Evolutionary conservation across 805 yeast species (phyloP), one percentile per base, ranked within the genome.

Genomic region (Yarrowia hollandica): DNA sequence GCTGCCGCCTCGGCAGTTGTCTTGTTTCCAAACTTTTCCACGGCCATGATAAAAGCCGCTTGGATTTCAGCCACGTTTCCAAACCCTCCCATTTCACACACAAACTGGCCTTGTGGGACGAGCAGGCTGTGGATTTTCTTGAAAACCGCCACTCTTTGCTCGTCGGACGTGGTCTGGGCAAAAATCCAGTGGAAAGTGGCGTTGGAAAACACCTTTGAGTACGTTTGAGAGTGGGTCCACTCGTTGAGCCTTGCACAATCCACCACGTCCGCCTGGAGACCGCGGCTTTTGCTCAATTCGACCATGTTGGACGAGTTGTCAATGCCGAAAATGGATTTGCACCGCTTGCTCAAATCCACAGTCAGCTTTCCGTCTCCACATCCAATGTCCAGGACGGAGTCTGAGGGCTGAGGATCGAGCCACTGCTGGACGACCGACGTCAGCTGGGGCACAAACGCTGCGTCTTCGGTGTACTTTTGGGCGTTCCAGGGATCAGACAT

Each of bases 291-390:
- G 15, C 44, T 52, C n/a, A 22, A 22, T 11, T 52, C 35, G 19
- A 52, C 34, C 58, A 52, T 52, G 25, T 26, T 35, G 19, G 42
- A 12, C 9, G 26, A 18, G 21, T 28, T 52, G 44, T 52, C 58
- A 10, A 52, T 52, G 15, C 44, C 58, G 5, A 14, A 52, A 7
- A 52, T 37, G 19, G 33, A 25, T 15, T 35, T 5, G 26, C 33
- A 71, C 21, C 64, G 65, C 31, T 66, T 63, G 15, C 73, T 73
- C 19, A 75, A 61, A 58, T 71, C 77, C 5, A 62, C 39, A 4
- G 76, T 72, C 31, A 76, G 75, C 5, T 77, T 66, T 0, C 78
- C 79, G 3, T 78, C 78, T 0, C 79, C 79, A 63, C 75, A 71
- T 9, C 79, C 79, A 18, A 75, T 76, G 61, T 76, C 79, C 12